A percentile compares a stretch with the other conserved stretches of the same genome.
Conservation (phyloP, 495 filamentous ascomycete species). For the Penicillium psychrofluorescens region DNA sequence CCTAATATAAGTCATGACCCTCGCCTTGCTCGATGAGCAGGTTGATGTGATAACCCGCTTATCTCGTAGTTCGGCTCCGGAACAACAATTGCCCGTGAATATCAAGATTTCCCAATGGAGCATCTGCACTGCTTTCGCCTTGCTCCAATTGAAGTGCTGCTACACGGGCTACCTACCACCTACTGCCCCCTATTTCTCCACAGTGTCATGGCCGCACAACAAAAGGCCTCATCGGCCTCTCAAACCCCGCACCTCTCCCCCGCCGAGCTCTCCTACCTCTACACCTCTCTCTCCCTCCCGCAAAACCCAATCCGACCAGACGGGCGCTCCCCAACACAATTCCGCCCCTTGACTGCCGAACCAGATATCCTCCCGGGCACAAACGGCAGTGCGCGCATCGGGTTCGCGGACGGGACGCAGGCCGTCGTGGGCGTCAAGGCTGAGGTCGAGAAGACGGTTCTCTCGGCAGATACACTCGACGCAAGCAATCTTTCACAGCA, state of each 20-base stretch:
- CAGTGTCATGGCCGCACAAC: slow-evolving; percentile 28
- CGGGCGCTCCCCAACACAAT: slow-evolving; percentile 72
- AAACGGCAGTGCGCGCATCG: slow-evolving; percentile 87
- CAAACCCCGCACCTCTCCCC: slow-evolving; percentile 69
- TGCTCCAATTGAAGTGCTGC: slow-evolving; percentile 4
- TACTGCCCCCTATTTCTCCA: not conserved
- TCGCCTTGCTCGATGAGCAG: no score
- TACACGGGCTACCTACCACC: not conserved
- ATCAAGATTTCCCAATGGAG: slow-evolving; percentile 34
- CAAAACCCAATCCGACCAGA: slow-evolving; percentile 84
- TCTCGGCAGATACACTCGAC: slow-evolving; percentile 25
- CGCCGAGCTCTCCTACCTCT: slow-evolving; percentile 92
- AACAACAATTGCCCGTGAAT: slow-evolving; percentile 22
- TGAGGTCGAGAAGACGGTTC: slow-evolving; percentile 69
- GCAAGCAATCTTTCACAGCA: slow-evolving; percentile 17
- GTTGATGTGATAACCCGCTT: no score
- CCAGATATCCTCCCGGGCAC: slow-evolving; percentile 79
- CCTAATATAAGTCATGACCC: no score
- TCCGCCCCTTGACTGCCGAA: slow-evolving; percentile 86
- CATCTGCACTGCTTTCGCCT: slow-evolving; percentile 7
- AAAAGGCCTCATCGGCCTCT: slow-evolving; percentile 38
- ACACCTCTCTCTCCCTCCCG: slow-evolving; percentile 70
- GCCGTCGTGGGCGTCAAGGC: slow-evolving; percentile 92
- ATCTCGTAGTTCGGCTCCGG: slow-evolving; percentile 2
- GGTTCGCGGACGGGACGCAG: slow-evolving; percentile 91